These are phyloP conservation scores for Turritis glabra DNA, from an alignment of 345 rosid species.

Conservation along the genomic window DNA sequence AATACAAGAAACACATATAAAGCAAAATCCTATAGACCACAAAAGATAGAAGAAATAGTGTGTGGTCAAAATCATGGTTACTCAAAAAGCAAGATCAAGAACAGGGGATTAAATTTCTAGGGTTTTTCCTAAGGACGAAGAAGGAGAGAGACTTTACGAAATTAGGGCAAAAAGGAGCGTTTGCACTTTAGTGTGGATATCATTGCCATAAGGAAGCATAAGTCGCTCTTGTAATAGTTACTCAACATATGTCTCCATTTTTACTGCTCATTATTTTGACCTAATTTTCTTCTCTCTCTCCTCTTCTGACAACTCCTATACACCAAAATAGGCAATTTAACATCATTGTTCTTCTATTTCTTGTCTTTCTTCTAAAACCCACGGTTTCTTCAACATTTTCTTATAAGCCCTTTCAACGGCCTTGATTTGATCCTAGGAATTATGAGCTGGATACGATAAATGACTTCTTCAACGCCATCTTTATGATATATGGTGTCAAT, in stretches of 20 bases:
- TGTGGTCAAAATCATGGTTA: constrained; percentile 42
- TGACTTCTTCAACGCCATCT: constrained; percentile 23
- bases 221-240: constrained; percentile 46
- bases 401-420: constrained; percentile 22
- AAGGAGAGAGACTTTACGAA: constrained; percentile 40
- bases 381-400: constrained; percentile 23
- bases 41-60: constrained; percentile 37
- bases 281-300: constrained; percentile 24
- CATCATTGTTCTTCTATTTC: constrained; percentile 34
- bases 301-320: constrained; percentile 28
- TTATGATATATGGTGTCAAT: constrained; percentile 14
- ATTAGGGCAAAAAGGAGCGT: constrained; percentile 32
- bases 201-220: constrained; percentile 38
- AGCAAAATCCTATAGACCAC: constrained; percentile 40
- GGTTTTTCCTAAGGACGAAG: constrained; percentile 40
- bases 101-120: constrained; percentile 21
- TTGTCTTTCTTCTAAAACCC: constrained; percentile 34
- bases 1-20: constrained; percentile 36
- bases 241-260: constrained; percentile 42
- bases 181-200: constrained; percentile 33
- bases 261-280: constrained; percentile 33
- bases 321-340: constrained; percentile 37
- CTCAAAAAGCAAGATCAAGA: constrained; percentile 38
- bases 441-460: constrained; percentile 36
- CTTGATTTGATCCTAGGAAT: constrained; percentile 30